Conservation (phyloP, 345 rosid species). For the Euphorbia tirucalli region DNA sequence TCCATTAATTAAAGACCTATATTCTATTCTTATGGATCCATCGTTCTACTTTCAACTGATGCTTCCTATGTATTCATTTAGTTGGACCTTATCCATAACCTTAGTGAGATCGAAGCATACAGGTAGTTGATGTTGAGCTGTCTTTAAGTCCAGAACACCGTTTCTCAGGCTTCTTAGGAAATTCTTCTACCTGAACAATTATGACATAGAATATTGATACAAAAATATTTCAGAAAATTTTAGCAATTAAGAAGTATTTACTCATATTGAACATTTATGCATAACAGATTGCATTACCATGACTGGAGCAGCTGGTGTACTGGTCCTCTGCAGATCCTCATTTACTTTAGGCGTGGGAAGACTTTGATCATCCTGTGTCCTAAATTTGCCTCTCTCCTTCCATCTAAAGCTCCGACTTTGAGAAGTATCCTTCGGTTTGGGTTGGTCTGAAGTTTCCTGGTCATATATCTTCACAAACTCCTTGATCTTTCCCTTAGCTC, state of each 20-base stretch:
- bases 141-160: conserved; percentile 39
- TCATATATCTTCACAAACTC: conserved; percentile 77
- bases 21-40: neutral
- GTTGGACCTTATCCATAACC: neutral
- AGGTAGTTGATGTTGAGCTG: conserved; percentile 36
- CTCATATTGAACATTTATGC: too few relatives aligned
- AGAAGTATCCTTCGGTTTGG: conserved; percentile 26
- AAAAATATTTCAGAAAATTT: neutral
- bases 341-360: conserved; percentile 17
- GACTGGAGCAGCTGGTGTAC: conserved; percentile 21
- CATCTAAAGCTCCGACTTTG: conserved; percentile 39
- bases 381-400: conserved; percentile 33
- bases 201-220: neutral
- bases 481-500: conserved; percentile 60
- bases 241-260: neutral
- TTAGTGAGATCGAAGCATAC: conserved; percentile 31
- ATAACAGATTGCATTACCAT: conserved; percentile 32
- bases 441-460: conserved; percentile 47
- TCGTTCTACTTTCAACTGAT: too few relatives aligned
- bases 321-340: conserved; percentile 28
- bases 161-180: conserved; percentile 27
- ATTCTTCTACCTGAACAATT: conserved; percentile 33
- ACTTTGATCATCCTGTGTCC: conserved; percentile 26
- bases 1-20: neutral
- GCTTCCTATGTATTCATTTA: too few relatives aligned